phyloP scores from a whole-genome alignment of 257 asterid species.

The Jacaranda copaia region DNA sequence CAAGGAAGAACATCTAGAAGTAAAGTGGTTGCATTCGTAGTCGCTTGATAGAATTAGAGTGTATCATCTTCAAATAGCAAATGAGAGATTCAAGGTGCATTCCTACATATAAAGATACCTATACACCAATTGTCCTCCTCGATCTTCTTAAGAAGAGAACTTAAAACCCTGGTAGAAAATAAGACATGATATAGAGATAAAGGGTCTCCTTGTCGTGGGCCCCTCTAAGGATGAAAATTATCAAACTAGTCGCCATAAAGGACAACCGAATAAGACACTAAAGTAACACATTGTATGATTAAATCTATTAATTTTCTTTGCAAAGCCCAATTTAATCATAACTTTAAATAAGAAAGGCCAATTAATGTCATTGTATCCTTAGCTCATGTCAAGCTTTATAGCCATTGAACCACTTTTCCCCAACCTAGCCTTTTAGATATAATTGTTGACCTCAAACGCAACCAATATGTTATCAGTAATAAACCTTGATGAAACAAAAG shows the following conservation, averaged over 20 bases:
- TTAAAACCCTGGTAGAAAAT: not conserved
- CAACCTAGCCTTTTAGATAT: not conserved
- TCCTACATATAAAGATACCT: not conserved
- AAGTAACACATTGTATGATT: not conserved
- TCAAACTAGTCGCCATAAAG: not conserved
- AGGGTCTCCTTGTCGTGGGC: not conserved
- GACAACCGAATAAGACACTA: not conserved
- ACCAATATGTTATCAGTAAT: not conserved
- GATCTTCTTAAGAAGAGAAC: not conserved
- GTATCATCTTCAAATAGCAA: not conserved
- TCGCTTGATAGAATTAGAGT: not conserved
- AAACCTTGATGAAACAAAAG: no score
- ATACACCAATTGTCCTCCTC: not conserved
- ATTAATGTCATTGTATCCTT: no score
- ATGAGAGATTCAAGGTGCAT: not conserved
- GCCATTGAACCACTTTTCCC: not conserved
- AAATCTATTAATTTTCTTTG: not conserved
- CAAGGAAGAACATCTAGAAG: not conserved
- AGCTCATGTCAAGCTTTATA: not conserved
- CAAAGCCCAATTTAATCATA: not conserved
- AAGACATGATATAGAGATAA: not conserved
- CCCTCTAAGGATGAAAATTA: not conserved
- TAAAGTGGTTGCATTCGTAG: not conserved
- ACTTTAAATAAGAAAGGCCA: not conserved
- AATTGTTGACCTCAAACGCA: not conserved